Base-by-base conservation (phyloP, 257 asterid species). In the Dorcoceras hygrometricum region DNA sequence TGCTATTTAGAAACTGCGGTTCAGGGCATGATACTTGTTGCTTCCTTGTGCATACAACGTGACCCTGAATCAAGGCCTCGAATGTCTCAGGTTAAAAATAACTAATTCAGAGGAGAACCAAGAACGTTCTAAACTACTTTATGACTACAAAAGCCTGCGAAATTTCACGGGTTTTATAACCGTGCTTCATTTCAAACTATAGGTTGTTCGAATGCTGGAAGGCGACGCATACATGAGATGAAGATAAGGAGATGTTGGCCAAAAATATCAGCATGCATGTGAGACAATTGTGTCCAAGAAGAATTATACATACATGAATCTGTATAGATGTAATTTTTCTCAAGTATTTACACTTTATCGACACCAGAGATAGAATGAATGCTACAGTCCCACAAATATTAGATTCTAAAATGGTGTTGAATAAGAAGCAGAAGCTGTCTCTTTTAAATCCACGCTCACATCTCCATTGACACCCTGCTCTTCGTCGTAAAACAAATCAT, bases 21-120 rank as follows among this genome's bases (percentile, higher is more conserved):
- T 24, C 72, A 64, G 53, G 51, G 63, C 31, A 82, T 86, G 96
- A 66, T 88, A 69, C 89, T 57, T 46, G 87, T 93, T 65, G 92
- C 96, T 66, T 71, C 71, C 9, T 59, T 87, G 69, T 92, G 98
- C 81, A 75, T 92, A 67, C 81, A 82, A 63, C 80, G 79, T 19
- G 86, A 91, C 76, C 86, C 96, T 56, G 82, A 78, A 23, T 70
- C 65, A 65, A 84, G 98, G 79, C 96, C 95, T 69, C 85, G 96
- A 14, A 89, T 91, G 87, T 91, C 98, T 71, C 92, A 84, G 96
- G 98, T 91, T n/a, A 73, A 53, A 32, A 50, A 20, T 26, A 14
- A 26, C n/a, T 26, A 24, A 59, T 50, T 27, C 23, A 31, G 2
- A 8, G 29, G 22, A 59, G 60, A 22, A 50, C 26, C 51, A 19